phyloP scores from a whole-genome alignment of 805 yeast genomes.

The Candida mattraensis region DNA sequence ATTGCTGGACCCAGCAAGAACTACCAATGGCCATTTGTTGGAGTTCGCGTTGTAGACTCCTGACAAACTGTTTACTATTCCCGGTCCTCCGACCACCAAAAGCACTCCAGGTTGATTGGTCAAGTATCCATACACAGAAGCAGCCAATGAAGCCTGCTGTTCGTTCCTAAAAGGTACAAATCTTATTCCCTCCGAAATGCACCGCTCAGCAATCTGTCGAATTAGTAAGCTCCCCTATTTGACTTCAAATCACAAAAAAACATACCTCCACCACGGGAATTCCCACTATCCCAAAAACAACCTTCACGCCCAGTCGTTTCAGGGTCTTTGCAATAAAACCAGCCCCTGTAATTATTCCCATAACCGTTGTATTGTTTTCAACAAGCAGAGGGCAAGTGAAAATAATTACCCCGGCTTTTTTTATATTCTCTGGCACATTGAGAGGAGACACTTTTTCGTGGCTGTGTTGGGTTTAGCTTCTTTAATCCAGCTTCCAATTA shows the following conservation, averaged over 20 bases:
- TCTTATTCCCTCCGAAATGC: constrained; percentile 50
- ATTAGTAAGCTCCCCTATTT: constrained; percentile 1
- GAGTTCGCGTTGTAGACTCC: constrained; percentile 63
- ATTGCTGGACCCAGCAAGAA: constrained; percentile 63
- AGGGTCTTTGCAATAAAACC: constrained; percentile 49
- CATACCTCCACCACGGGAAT: constrained; percentile 67
- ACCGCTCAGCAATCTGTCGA: constrained; percentile 60
- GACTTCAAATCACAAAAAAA: too few relatives aligned
- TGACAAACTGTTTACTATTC: constrained; percentile 64
- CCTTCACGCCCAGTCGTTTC: constrained; percentile 48
- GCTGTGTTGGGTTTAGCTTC: too few relatives aligned
- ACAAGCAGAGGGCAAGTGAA: background rate
- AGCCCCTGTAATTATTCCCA: constrained; percentile 39
- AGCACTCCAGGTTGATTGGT: constrained; percentile 66
- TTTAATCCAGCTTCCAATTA: too few relatives aligned
- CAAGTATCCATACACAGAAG: constrained; percentile 66
- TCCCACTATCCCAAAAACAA: constrained; percentile 71
- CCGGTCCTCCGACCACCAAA: constrained; percentile 76
- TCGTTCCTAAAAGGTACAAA: constrained; percentile 68
- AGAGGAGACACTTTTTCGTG: too few relatives aligned
- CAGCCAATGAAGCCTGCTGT: constrained; percentile 76
- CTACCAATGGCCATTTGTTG: constrained; percentile 65
- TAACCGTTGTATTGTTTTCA: background rate
- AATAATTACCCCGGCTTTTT: constrained; percentile 7
- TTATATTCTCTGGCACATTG: too few relatives aligned